Base-by-base conservation (phyloP, 2,329 filamentous ascomycete genomes). In the Verticillium albo-atrum region DNA sequence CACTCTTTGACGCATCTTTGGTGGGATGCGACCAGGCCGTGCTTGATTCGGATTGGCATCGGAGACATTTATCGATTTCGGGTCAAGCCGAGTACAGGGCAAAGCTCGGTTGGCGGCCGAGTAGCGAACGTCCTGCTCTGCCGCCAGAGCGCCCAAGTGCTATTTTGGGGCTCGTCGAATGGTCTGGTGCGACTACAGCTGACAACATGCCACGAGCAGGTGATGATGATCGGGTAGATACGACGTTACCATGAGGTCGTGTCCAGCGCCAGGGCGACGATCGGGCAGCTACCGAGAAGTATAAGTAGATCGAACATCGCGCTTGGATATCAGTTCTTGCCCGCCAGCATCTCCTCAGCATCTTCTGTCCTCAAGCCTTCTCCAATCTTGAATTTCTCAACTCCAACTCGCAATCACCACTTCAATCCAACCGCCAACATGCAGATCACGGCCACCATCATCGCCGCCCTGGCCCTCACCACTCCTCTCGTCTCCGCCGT, bases 381-480 rank as follows among this genome's bases (percentile, higher is more conserved):
- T 25, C 7, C 42, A 47, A 23, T 4, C 9, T 47, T 47, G 3
- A 23, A 47, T 14, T 1, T 47, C 3, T n/a, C n/a, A 6, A 23
- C 20, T 23, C n/a, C 20, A 14, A 12, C 20, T 12, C 10, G n/a
- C 42, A 47, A 23, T 23, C 3, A 23, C 2, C n/a, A 25, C 7
- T 1, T 32, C 10, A 32, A 23, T 3, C 42, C 9, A 47, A 47
- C 14, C 42, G 42, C 2, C 42, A 47, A 2, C n/a, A 47, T 47
- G 42, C 42, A 47, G 42, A 47, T 47, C n/a, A 47, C n/a, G 20
- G 42, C 42, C 20, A 47, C n/a, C 42, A 23, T 62, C 58, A 61
- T 70, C 66, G 59, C 67, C 55, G 54, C 66, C 63, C 61, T 67
- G 54, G 64, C 67, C 47, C 57, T 65, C 57, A 61, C 65, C 34